phyloP scores from a whole-genome alignment of 1,284 basidiomycete genomes.

The Ceratobasidium theobromae region DNA sequence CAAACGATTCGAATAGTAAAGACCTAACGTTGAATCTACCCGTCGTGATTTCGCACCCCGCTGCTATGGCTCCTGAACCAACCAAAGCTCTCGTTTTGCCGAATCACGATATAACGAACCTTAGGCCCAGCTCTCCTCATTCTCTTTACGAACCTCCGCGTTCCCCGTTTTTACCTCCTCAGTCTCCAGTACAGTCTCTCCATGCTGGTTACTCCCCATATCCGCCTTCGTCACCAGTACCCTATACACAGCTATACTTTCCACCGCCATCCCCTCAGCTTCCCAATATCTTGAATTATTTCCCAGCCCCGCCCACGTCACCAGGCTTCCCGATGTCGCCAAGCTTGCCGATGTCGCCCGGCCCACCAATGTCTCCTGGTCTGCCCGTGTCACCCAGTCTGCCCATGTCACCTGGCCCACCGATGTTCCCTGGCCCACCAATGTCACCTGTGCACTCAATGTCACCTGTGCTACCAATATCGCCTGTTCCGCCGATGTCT shows the following conservation, averaged over 20 bases:
- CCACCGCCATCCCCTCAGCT: constrained; percentile 37
- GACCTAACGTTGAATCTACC: constrained; percentile 65
- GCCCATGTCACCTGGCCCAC: constrained; percentile 42
- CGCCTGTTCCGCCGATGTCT: not conserved
- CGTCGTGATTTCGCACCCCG: constrained; percentile 62
- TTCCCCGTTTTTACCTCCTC: constrained; percentile 20
- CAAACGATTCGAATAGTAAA: constrained; percentile 51
- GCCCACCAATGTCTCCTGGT: not conserved
- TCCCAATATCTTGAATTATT: constrained; percentile 36
- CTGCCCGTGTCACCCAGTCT: constrained; percentile 42
- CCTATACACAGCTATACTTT: constrained; percentile 30
- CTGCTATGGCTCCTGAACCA: constrained; percentile 47
- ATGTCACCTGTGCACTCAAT: constrained; percentile 40
- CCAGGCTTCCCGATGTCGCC: constrained; percentile 39
- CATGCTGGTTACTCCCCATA: constrained; percentile 19
- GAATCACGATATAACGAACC: not conserved
- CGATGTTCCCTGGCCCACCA: constrained; percentile 38
- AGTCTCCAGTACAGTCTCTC: constrained; percentile 4
- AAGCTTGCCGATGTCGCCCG: not conserved
- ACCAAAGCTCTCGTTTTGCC: not conserved
- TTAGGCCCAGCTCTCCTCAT: constrained; percentile 35
- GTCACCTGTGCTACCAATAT: constrained; percentile 29
- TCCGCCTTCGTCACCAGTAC: constrained; percentile 33
- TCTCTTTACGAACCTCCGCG: constrained; percentile 31
- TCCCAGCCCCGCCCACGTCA: constrained; percentile 28